Base-by-base conservation (phyloP, 805 yeast genomes). In the Wickerhamomyces mucosus region DNA sequence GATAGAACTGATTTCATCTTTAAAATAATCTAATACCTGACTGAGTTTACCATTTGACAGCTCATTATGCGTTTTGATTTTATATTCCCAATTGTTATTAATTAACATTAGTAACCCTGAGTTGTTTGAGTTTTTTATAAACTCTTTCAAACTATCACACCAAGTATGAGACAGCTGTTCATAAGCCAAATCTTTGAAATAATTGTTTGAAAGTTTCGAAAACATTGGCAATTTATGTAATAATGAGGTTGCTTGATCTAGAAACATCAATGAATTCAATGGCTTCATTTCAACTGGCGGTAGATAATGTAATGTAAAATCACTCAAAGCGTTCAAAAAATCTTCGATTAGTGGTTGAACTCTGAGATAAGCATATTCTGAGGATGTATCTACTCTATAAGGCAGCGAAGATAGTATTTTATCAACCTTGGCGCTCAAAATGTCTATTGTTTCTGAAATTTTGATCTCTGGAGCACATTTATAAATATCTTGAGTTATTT, bases 301-400 rank as follows among this genome's bases (percentile, higher is more conserved):
- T 38, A 84, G 58, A 43, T 77, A 78, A 43, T 70, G 72, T 36
- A 78, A 60, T 5, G 82, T 75, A 50, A 78, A 83, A 53, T 84
- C 95, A 13, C 81, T 72, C 33, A 85, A 59, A 15, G 83, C 74
- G 39, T 66, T 63, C 37, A 81, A 67, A 43, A 84, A 82, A 42
- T 80, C 92, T 36, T 70, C 69, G 39, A 82, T 67, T 36, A 62
- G 56, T 6, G 79, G 71, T 46, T 80, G 75, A 22, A 85, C 81
- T 35, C 95, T 64, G 35, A 80, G 56, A 51, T 73, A 84, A 5
- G 88, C 74, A 48, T 84, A 84, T 52, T 84, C 95, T 28, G 80
- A 72, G 22, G 69, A 63, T 8, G 67, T 63, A 43, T 81, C 86
- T 40, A 83, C 84, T 41, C 77, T 76, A 52, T 80, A 83, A 1